Evolutionary conservation across 2,329 filamentous ascomycete genomes (phyloP).

Genomic region (Monosporascus sp.): DNA sequence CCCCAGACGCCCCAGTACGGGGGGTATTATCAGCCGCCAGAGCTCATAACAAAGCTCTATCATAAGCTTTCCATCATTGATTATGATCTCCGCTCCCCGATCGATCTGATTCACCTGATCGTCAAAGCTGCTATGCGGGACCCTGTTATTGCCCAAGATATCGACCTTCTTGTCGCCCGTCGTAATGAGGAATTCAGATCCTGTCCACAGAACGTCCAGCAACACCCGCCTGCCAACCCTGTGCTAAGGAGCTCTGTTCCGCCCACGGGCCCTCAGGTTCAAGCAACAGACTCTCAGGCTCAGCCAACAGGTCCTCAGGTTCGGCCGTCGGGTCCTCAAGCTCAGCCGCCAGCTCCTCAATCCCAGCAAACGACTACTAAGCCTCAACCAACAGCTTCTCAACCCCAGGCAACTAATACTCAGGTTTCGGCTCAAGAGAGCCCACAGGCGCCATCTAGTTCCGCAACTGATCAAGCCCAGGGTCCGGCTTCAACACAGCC

Average conservation of each 20-base stretch:
- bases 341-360: background rate
- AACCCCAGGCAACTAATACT: too few relatives aligned
- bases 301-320: background rate
- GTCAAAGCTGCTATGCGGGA: background rate
- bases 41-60: background rate
- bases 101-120: background rate
- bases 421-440: too few relatives aligned
- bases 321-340: background rate
- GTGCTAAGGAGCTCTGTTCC: background rate
- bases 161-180: background rate
- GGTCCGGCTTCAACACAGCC: background rate
- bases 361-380: too few relatives aligned
- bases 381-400: too few relatives aligned
- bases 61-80: background rate
- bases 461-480: background rate
- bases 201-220: background rate
- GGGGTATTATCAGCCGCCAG: background rate
- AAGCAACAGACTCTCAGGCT: background rate
- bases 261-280: background rate
- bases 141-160: background rate
- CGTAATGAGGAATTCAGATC: background rate
- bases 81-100: background rate
- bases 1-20: background rate
- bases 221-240: background rate
- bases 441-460: too few relatives aligned